Conservation (phyloP, 495 filamentous ascomycete species). For the Lophiotrema nucula region DNA sequence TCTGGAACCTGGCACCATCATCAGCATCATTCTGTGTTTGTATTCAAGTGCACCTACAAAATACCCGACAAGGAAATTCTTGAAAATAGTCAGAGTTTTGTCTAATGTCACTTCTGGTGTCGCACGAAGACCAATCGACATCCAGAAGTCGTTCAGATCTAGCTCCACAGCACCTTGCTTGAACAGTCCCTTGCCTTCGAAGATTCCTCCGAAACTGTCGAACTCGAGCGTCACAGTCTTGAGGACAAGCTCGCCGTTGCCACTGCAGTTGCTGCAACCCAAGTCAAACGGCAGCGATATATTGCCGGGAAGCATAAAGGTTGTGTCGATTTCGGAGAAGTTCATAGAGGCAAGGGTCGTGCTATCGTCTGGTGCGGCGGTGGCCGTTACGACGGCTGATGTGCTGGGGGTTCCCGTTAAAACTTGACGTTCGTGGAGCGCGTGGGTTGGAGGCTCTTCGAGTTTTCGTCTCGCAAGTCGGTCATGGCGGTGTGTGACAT, state of each 20-base stretch:
- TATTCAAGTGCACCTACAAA: too few species aligned
- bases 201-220: neutral
- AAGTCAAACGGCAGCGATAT: too few species aligned
- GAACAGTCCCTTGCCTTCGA: neutral
- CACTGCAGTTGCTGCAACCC: neutral
- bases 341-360: neutral
- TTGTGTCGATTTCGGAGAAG: neutral
- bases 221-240: neutral
- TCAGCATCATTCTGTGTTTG: neutral
- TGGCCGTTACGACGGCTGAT: neutral
- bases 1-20: neutral
- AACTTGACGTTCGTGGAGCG: neutral
- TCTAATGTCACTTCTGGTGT: neutral
- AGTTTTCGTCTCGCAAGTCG: neutral
- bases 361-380: neutral
- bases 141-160: neutral
- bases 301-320: neutral
- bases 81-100: neutral
- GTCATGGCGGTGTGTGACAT: neutral
- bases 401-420: neutral
- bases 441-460: neutral
- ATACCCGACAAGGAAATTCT: neutral
- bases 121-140: neutral
- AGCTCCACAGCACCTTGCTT: neutral
- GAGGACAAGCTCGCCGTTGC: neutral